Conservation (phyloP, 75 land plant genomes). For the Picea glauca region DNA sequence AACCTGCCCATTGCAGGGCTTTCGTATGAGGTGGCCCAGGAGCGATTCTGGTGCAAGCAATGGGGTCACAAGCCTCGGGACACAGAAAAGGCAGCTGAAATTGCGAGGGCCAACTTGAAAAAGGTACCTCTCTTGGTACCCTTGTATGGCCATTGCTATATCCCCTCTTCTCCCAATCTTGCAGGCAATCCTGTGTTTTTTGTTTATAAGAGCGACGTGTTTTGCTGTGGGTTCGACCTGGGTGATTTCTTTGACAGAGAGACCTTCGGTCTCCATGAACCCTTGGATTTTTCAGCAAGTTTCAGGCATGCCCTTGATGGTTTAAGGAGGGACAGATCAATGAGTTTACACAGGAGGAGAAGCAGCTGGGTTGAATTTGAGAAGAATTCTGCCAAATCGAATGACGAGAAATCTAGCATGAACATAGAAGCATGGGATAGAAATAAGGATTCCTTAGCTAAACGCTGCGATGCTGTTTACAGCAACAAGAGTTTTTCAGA, state of each 20-base stretch:
- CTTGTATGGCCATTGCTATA: conserved; percentile 43
- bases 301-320: not conserved
- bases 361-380: too few species aligned
- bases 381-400: too few species aligned
- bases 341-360: too few species aligned
- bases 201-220: conserved; percentile 25
- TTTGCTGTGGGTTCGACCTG: conserved; percentile 37
- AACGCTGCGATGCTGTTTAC: not conserved
- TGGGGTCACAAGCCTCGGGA: conserved; percentile 74
- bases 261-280: too few species aligned
- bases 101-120: conserved; percentile 50
- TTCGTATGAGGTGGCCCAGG: conserved; percentile 50
- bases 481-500: not conserved
- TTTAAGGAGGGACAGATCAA: too few species aligned
- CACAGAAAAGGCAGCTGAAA: conserved; percentile 40
- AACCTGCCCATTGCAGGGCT: conserved; percentile 32
- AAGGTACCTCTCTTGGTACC: conserved; percentile 50
- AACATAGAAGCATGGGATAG: conserved; percentile 24
- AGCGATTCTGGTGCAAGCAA: conserved; percentile 56
- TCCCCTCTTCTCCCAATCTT: conserved; percentile 32
- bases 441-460: conserved; percentile 26
- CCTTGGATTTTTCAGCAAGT: not conserved
- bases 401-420: not conserved
- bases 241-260: conserved; percentile 35
- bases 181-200: conserved; percentile 61